These are phyloP conservation scores for Lentinula raphanica DNA, from an alignment of 768 basidiomycete genomes.

Conservation along the genomic window DNA sequence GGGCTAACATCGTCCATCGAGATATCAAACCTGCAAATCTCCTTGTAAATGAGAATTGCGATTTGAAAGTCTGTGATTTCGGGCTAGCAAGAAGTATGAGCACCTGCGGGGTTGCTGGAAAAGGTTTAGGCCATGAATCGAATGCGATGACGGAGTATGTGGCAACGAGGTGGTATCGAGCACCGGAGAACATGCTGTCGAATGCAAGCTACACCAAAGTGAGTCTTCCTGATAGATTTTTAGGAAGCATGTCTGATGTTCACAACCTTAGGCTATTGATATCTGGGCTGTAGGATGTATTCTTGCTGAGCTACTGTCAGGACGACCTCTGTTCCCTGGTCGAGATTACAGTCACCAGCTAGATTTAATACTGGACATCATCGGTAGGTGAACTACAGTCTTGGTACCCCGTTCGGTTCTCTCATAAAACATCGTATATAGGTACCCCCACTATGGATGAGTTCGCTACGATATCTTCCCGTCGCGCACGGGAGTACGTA, in stretches of 20 bases:
- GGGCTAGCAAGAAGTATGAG: constrained; percentile 86
- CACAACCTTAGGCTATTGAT: constrained; percentile 62
- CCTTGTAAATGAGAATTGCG: constrained; percentile 87
- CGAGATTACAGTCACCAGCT: constrained; percentile 96
- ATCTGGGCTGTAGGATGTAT: constrained; percentile 88
- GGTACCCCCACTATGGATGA: constrained; percentile 91
- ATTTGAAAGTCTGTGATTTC: constrained; percentile 94
- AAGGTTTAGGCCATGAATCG: constrained; percentile 60
- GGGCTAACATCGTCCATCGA: constrained; percentile 92
- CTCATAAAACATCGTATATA: neutral
- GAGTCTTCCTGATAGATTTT: constrained; percentile 11
- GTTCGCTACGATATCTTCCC: constrained; percentile 95
- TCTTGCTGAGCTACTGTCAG: constrained; percentile 92
- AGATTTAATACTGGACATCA: constrained; percentile 90
- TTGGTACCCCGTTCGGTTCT: neutral
- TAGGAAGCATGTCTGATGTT: constrained; percentile 4
- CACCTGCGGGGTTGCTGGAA: constrained; percentile 79
- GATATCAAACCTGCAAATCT: constrained; percentile 98
- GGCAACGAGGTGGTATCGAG: constrained; percentile 97
- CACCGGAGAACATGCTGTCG: constrained; percentile 98
- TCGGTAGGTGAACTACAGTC: constrained; percentile 44
- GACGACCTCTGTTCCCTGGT: constrained; percentile 97
- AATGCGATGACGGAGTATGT: constrained; percentile 98
- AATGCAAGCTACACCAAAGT: constrained; percentile 98
- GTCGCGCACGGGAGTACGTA: constrained; percentile 90